Evolutionary conservation across 2,329 filamentous ascomycete species (phyloP).

Genomic region (Ophiostoma ulmi): DNA sequence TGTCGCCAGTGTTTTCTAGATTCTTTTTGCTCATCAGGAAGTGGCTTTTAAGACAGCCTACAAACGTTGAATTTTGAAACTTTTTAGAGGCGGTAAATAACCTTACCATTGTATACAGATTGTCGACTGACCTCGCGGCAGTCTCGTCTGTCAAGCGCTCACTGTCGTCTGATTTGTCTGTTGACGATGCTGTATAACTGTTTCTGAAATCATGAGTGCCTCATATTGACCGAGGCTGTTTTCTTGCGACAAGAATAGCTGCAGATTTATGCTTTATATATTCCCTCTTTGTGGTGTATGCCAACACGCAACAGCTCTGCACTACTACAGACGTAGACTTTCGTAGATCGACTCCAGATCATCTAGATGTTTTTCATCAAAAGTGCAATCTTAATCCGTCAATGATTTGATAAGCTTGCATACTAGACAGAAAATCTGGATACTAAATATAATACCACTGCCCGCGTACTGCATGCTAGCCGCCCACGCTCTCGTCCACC

Average conservation of each 20-base stretch:
- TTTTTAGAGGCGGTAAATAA: neutral
- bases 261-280: neutral
- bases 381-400: too few species aligned
- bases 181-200: neutral
- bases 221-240: neutral
- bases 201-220: neutral
- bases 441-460: neutral
- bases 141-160: constrained; percentile 5
- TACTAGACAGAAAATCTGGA: neutral
- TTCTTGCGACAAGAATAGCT: too few species aligned
- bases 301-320: neutral
- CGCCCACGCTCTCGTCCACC: neutral
- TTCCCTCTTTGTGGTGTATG: neutral
- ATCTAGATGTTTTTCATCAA: neutral
- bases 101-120: neutral
- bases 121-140: neutral
- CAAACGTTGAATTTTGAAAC: neutral
- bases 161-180: neutral
- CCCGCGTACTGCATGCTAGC: neutral
- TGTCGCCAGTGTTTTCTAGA: neutral
- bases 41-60: too few species aligned
- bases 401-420: too few species aligned
- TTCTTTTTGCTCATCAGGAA: neutral
- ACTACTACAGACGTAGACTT: neutral
- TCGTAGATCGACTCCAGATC: neutral